Evolutionary conservation across 805 yeast genomes (phyloP).

Genomic region (Metschnikowia reukaufii): DNA sequence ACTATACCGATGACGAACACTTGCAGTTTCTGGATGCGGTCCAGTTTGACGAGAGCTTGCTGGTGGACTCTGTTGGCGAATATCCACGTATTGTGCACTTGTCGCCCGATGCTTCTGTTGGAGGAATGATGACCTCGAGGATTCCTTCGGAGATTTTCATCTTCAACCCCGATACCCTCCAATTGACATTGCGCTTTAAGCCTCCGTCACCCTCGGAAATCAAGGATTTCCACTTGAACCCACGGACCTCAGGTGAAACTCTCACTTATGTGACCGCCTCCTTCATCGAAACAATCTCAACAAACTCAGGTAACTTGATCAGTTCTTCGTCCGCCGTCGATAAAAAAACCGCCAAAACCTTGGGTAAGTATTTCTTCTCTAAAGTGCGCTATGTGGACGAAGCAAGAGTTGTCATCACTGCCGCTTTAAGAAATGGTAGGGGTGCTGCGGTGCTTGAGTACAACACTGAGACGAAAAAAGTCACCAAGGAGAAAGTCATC

Average conservation of each 20-base stretch:
- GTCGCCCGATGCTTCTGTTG: conserved; percentile 58
- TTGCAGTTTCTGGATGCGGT: conserved; percentile 59
- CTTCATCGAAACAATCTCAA: conserved; percentile 51
- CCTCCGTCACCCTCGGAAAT: conserved; percentile 51
- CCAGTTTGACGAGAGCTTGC: conserved; percentile 51
- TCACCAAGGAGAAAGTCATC: conserved; percentile 43
- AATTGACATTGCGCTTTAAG: conserved; percentile 52
- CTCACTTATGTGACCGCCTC: conserved; percentile 61
- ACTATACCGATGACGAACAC: conserved; percentile 55
- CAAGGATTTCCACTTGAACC: conserved; percentile 66
- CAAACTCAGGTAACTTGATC: conserved; percentile 44
- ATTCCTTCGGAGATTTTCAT: conserved; percentile 64
- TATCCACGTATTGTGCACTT: conserved; percentile 65
- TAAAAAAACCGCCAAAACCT: conserved; percentile 21
- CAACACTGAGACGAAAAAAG: conserved; percentile 41
- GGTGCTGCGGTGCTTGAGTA: conserved; percentile 46
- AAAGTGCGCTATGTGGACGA: conserved; percentile 45
- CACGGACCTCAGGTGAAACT: conserved; percentile 55
- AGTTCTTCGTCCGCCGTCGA: conserved; percentile 25
- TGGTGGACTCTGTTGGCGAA: conserved; percentile 40
- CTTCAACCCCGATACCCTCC: conserved; percentile 55
- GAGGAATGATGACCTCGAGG: conserved; percentile 68
- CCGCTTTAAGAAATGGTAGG: conserved; percentile 29
- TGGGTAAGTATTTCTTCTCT: conserved; percentile 33
- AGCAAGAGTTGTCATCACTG: conserved; percentile 34